Evolutionary conservation across 148 eudicot species (phyloP).

Genomic region (Vaccinium vitisidaea): DNA sequence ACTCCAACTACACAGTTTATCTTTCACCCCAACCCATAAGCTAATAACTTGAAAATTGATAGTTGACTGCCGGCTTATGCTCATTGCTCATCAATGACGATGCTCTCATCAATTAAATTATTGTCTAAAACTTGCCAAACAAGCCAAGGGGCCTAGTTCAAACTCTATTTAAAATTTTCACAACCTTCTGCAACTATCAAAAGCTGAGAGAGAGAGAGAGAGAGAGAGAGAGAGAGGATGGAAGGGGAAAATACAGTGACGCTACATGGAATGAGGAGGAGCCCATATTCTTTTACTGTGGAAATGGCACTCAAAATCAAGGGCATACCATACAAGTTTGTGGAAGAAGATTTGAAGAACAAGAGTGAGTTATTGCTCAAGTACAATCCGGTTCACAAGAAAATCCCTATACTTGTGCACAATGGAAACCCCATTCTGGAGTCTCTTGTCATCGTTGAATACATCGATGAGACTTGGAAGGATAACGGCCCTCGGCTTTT

Average conservation of each 20-base stretch:
- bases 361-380: constrained; percentile 30
- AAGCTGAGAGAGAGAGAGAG: not conserved
- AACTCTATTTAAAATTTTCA: not conserved
- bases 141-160: not conserved
- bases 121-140: not conserved
- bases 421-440: constrained; percentile 10
- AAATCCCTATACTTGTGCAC: constrained; percentile 1
- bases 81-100: not conserved
- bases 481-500: constrained; percentile 17
- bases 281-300: constrained; percentile 32
- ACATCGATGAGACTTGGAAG: constrained; percentile 21
- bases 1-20: not conserved
- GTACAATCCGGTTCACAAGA: constrained; percentile 23
- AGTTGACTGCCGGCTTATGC: not conserved
- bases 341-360: constrained; percentile 38
- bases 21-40: not conserved
- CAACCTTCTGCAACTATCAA: not conserved
- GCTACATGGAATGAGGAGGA: constrained; percentile 41
- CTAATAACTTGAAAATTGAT: not conserved
- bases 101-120: not conserved
- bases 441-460: constrained; percentile 15
- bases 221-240: constrained; percentile 5
- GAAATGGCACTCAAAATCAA: constrained; percentile 47
- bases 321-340: constrained; percentile 39
- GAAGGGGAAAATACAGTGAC: constrained; percentile 22